Base-by-base conservation (phyloP, 768 basidiomycete genomes). In the Kwoniella newhampshirensis region DNA sequence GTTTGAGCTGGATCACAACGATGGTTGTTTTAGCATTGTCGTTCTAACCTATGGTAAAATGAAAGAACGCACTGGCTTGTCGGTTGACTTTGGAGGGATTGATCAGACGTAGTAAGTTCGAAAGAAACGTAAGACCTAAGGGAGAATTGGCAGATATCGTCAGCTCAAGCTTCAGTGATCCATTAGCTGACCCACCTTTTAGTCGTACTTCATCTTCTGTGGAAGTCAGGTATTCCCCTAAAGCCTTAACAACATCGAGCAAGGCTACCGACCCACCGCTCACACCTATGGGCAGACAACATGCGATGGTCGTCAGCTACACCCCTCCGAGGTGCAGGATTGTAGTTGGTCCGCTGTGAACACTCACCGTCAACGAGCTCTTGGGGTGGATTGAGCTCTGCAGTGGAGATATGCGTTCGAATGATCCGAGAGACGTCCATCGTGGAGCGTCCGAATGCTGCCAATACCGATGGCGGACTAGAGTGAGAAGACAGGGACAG, bases 141-240 rank as follows among this genome's bases (percentile, higher is more conserved):
- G 45, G 45, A 26, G 23, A 17, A 60, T n/a, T n/a, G n/a, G 50
- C 26, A 37, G 49, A 47, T 39, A 37, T 9, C 35, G 7, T 17
- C 3, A 30, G 12, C 28, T 48, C 43, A 12, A 44, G 26, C 45
- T 23, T 30, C 41, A 45, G 6, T 0, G 30, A 6, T 6, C 43
- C 20, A 13, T 42, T 13, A 18, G 21, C 20, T 9, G 41, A 49
- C 67, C 43, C 57, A 90, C 94, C 94, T 80, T 90, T 90, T 8
- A 83, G 82, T 26, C 94, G 82, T 11, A 87, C 75, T 3, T 81
- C 79, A 65, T 87, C 88, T 52, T 94, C 88, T 55, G 92, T 89
- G 1, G 89, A 85, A 0, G 89, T 93, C 13, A 99, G 79, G 68
- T 88, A 91, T 64, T 89, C 87, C 39, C 90, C 90, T 0, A 96